These are phyloP conservation scores for Leptomonas seymouri DNA, from an alignment of 208 protist genomes.

Conservation along the genomic window DNA sequence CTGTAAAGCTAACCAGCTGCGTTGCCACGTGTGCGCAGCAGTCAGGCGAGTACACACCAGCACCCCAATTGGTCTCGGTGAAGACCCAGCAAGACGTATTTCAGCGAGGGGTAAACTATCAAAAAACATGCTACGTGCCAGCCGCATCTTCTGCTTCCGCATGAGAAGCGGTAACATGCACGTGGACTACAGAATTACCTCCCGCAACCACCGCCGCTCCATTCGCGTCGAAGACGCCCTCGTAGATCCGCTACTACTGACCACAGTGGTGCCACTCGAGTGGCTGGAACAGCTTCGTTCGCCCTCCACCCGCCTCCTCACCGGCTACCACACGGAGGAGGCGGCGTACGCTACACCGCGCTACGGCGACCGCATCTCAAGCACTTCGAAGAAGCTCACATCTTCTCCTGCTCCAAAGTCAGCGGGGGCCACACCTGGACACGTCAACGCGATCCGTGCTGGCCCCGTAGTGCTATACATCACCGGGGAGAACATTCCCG, in stretches of 20 bases:
- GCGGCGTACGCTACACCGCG: slow-evolving; percentile 43
- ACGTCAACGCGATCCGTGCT: slow-evolving; percentile 63
- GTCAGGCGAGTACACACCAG: too few relatives aligned
- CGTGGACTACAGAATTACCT: slow-evolving; percentile 86
- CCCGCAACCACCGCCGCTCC: slow-evolving; percentile 74
- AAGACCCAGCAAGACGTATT: neutral
- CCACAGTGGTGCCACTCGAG: slow-evolving; percentile 66
- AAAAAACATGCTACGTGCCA: slow-evolving; percentile 41
- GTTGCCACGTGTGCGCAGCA: too few relatives aligned
- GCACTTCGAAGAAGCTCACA: slow-evolving; percentile 3
- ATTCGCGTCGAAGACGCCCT: slow-evolving; percentile 81
- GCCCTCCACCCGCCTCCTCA: slow-evolving; percentile 64
- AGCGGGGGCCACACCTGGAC: neutral
- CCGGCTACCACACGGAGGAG: slow-evolving; percentile 77
- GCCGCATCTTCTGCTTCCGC: slow-evolving; percentile 42
- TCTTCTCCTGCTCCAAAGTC: neutral
- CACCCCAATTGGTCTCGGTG: neutral
- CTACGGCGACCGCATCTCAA: slow-evolving; percentile 36
- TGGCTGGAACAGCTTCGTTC: slow-evolving; percentile 86
- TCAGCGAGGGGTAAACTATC: neutral
- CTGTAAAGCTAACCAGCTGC: neutral
- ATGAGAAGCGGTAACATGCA: slow-evolving; percentile 75
- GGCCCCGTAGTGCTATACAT: slow-evolving; percentile 89
- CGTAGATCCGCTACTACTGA: slow-evolving; percentile 68
- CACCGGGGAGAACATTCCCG: slow-evolving; percentile 71